phyloP scores from a whole-genome alignment of 345 rosid genomes.

The Dipteronia dyeriana region DNA sequence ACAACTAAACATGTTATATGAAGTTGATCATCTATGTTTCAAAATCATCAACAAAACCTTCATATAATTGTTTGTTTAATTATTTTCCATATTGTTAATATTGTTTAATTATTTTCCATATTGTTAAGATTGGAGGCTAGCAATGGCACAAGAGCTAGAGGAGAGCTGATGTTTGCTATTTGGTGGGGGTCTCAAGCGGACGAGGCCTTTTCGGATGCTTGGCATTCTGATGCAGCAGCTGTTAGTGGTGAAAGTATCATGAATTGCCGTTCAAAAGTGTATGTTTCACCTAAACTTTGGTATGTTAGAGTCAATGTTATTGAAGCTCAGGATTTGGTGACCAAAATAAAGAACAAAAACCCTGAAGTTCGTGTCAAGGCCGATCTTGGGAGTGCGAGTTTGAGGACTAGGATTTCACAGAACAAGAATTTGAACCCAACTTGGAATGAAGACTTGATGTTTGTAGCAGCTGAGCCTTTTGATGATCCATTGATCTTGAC shows the following conservation, averaged over 20 bases:
- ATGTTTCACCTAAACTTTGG: conserved; percentile 47
- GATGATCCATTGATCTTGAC: conserved; percentile 39
- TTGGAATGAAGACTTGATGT: conserved; percentile 59
- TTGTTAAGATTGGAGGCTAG: conserved; percentile 34
- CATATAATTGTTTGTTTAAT: too few species aligned
- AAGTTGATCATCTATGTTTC: too few species aligned
- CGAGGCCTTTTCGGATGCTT: conserved; percentile 41
- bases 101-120: too few species aligned
- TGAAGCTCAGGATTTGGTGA: conserved; percentile 49
- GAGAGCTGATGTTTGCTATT: conserved; percentile 45
- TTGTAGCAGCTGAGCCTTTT: conserved; percentile 53
- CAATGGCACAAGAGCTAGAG: conserved; percentile 26
- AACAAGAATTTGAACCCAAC: conserved; percentile 33
- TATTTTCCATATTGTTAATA: too few species aligned
- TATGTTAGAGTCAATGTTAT: conserved; percentile 41
- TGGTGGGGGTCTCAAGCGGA: conserved; percentile 57
- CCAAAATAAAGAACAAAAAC: conserved; percentile 22
- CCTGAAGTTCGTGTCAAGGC: conserved; percentile 46
- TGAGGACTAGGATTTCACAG: conserved; percentile 37
- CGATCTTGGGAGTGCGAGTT: conserved; percentile 25
- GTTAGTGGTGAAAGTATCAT: conserved; percentile 31
- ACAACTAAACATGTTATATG: too few species aligned
- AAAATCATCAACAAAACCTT: too few species aligned
- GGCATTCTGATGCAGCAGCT: conserved; percentile 44
- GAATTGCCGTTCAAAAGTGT: conserved; percentile 38